Percentiles rank a stretch among this genome's conserved stretches.
These are phyloP conservation scores for Naganishia vaughanmartiniae DNA, from an alignment of 768 basidiomycete genomes.

Conservation along the genomic window DNA sequence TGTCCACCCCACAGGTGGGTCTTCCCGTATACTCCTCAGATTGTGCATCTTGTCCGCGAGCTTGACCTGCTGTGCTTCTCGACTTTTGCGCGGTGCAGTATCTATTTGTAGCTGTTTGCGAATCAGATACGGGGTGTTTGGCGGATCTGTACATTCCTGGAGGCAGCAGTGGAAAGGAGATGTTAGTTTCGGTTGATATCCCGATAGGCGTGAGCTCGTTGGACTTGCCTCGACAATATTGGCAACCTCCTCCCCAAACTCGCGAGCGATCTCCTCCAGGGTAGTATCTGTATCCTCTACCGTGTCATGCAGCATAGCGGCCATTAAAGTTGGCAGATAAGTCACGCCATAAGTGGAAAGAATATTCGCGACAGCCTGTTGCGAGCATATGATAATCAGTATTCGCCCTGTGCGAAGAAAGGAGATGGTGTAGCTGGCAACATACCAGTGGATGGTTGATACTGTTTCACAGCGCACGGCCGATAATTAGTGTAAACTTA, in stretches of 20 bases:
- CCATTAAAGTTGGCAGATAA: constrained; percentile 47
- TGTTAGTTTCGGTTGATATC: not conserved
- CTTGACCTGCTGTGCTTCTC: constrained; percentile 49
- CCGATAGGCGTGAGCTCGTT: not conserved
- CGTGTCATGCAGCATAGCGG: constrained; percentile 52
- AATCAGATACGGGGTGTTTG: constrained; percentile 36
- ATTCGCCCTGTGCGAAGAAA: not conserved
- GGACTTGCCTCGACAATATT: constrained; percentile 45
- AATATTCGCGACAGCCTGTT: constrained; percentile 46
- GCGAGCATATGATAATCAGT: not conserved
- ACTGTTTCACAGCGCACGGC: not conserved
- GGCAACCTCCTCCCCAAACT: constrained; percentile 49
- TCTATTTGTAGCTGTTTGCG: constrained; percentile 45
- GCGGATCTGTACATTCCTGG: constrained; percentile 49
- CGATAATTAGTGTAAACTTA: not conserved
- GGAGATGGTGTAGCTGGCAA: not conserved
- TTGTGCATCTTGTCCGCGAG: constrained; percentile 51
- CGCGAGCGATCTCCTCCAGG: constrained; percentile 43
- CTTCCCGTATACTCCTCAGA: constrained; percentile 43
- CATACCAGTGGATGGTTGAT: constrained; percentile 51
- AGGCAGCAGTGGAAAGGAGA: not conserved
- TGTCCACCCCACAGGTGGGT: constrained; percentile 50
- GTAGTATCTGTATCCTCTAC: constrained; percentile 52
- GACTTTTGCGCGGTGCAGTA: constrained; percentile 43
- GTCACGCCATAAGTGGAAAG: constrained; percentile 47